Evolutionary conservation across 805 yeast species (phyloP).

Genomic region (Peterozyma toletana): DNA sequence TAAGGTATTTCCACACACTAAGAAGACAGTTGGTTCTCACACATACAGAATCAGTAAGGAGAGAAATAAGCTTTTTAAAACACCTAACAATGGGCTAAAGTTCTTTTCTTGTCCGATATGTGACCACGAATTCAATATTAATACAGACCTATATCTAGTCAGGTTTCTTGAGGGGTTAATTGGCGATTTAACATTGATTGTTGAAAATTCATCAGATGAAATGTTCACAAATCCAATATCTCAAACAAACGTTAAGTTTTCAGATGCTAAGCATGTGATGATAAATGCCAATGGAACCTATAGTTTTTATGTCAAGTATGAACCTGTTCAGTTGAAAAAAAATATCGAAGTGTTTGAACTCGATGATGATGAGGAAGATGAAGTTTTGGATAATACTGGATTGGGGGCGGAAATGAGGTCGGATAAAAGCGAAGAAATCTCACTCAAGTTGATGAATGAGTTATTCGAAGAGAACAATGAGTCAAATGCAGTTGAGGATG

Average conservation of each 20-base stretch:
- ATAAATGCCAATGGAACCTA: constrained; percentile 2
- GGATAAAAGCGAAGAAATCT: too few relatives aligned
- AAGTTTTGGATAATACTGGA: too few relatives aligned
- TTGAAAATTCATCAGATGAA: neutral
- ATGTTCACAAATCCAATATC: neutral
- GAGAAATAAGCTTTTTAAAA: constrained; percentile 11
- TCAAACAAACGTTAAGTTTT: neutral
- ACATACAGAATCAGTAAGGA: constrained; percentile 10
- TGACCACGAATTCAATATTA: constrained; percentile 24
- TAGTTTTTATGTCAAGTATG: constrained; percentile 1
- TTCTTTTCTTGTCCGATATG: constrained; percentile 27
- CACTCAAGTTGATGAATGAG: too few relatives aligned
- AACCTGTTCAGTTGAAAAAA: neutral
- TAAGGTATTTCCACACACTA: constrained; percentile 12
- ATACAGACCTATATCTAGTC: constrained; percentile 21
- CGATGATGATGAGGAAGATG: constrained; percentile 1
- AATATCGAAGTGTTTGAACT: constrained; percentile 2
- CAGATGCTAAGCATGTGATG: constrained; percentile 2
- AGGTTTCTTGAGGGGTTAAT: constrained; percentile 19
- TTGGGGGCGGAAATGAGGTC: too few relatives aligned
- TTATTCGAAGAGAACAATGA: too few relatives aligned
- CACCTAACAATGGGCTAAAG: constrained; percentile 18
- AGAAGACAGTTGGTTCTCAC: neutral
- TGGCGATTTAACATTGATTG: neutral
- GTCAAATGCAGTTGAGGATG: too few relatives aligned